Evolutionary conservation across 192 early-diverging fungal species (phyloP), one percentile per base, ranked within the genome.

Genomic region (Rhizophagus clarus): DNA sequence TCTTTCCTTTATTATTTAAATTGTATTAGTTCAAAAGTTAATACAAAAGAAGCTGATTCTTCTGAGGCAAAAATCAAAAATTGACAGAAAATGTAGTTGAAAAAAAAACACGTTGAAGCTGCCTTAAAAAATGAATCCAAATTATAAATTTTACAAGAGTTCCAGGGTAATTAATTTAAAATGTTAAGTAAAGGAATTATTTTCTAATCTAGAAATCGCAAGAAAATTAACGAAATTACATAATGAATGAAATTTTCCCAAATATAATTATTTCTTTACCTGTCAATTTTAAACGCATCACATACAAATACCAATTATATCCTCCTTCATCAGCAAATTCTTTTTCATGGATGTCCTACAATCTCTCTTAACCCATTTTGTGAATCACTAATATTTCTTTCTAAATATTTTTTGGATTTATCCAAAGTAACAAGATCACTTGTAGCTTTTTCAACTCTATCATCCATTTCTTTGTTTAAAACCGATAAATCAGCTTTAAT

Each of bases 361-460:
- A 87, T 56, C 62, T 87, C 84, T 60, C 81, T 83, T 40, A 87
- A 63, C 51, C 81, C 84, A 47, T 79, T 81, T 74, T 85, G 82
- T 26, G 81, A 78, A 20, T 92, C 90, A 42, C 82, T 91, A 66
- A 89, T 79, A 68, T 91, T 89, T 56, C 88, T 80, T 61, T 92
- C 89, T 82, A 91, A 81, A 80, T 92, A 90, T 61, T 83, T 84
- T 51, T 80, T 80, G 61, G 89, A 88, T 74, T 90, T 86, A 40
- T 89, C 85, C 61, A 92, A 80, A 62, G 87, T 85, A 10, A 73
- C 84, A 47, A 84, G 74, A 69, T 92, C 90, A 42, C 74, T 84
- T 12, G 83, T 85, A 64, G 85, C 85, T 72, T 88, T 89, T 31
- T 74, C 63, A 47, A 81, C 81, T 12, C 81, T 74, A 26, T 74